Base-by-base conservation (phyloP, 371 early-diverging fungal species). In the Mucor racemosus region DNA sequence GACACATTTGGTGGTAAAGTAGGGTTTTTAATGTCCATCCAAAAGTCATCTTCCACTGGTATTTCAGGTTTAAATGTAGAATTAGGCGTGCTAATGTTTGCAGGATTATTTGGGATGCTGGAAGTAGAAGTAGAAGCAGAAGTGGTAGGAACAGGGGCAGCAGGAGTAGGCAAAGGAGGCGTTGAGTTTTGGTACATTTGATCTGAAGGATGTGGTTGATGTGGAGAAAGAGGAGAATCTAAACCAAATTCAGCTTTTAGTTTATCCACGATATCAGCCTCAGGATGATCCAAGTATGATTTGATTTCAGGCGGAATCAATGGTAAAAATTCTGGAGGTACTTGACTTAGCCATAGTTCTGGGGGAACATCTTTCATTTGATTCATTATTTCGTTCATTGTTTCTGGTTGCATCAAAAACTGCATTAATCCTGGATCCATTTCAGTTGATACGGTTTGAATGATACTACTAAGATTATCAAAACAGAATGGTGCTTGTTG, bases 361-460 rank as follows among this genome's bases (percentile, higher is more conserved):
- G 67, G 60, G 9, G 71, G 71, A 19, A 63, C 60, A 58, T 71
- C 71, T 35, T 67, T 67, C 46, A 67, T 62, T n/a, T 60, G 55
- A 31, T 35, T 36, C 35, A 64, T 58, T 4, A 72, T 55, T 8
- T 67, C 68, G 7, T 38, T 60, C 3, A 72, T 42, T 19, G 41
- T 46, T 21, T 67, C 60, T 13, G 67, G 71, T 17, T 71, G 71
- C 38, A 63, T 11, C 5, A 71, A 14, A 39, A 55, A 67, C 15
- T 67, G 60, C 53, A 67, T 67, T 21, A 63, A 48, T 1, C 34
- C 33, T 8, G 71, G 71, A 15, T 69, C 66, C 40, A 69, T 44
- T 8, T 35, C 48, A 19, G 56, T 8, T 8, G 59, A 35, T 7
- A 34, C 58, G 6, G 59, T 38, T 40, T 58, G 58, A 11, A 64